Conservation (phyloP, 2,329 filamentous ascomycete genomes). For the Trichoderma semiorbis region DNA sequence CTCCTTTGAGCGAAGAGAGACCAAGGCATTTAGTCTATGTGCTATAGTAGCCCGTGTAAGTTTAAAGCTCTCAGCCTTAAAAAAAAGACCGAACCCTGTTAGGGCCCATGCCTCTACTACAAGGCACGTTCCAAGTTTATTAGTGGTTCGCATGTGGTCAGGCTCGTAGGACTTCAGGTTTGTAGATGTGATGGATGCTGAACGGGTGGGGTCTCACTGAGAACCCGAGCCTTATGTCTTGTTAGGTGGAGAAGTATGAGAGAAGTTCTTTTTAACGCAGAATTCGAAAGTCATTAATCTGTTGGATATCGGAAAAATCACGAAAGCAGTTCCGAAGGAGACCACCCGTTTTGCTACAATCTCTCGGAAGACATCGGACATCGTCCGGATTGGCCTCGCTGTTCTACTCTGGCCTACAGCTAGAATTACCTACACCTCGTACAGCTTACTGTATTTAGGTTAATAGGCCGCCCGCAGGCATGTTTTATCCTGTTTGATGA, state of each 20-base stretch:
- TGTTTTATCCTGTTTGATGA: not conserved
- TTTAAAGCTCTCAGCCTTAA: not conserved
- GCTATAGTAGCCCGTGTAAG: not conserved
- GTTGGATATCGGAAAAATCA: not conserved
- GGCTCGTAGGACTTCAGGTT: not conserved
- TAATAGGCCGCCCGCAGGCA: not conserved
- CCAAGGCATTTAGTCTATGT: not conserved
- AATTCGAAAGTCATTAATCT: not conserved
- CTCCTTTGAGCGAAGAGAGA: not conserved
- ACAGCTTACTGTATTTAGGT: not conserved
- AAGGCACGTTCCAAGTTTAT: not conserved
- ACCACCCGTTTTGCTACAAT: not conserved
- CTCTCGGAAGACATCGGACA: not conserved
- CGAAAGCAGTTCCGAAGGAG: not conserved
- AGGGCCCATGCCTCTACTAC: not conserved
- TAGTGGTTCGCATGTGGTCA: not conserved
- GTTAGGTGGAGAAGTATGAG: not conserved
- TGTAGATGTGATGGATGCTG: not conserved
- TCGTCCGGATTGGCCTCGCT: not conserved
- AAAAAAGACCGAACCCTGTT: not conserved
- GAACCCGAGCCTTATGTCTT: not conserved
- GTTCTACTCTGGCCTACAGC: not conserved
- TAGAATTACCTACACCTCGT: not conserved
- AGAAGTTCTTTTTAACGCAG: not conserved
- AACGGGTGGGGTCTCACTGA: not conserved